phyloP scores from a whole-genome alignment of 2,329 filamentous ascomycete genomes.

The Aspergillus sojae region DNA sequence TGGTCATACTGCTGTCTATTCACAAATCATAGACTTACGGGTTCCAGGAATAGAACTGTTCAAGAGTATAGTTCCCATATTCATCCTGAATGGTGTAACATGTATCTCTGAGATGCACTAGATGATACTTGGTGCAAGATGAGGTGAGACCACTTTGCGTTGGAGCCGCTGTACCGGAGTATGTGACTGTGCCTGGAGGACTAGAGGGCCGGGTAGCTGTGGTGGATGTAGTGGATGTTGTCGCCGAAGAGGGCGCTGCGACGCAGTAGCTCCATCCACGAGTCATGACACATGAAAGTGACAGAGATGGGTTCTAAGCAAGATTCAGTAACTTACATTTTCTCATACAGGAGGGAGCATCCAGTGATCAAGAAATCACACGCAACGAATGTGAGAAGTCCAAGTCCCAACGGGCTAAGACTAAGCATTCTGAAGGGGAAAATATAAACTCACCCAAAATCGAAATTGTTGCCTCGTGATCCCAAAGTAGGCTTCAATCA shows the following conservation, averaged over 20 bases:
- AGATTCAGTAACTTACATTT: neutral
- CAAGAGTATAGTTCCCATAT: constrained; percentile 2
- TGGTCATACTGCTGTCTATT: neutral
- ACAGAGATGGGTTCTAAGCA: constrained; percentile 13
- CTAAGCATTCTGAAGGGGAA: neutral
- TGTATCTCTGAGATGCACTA: constrained; percentile 1
- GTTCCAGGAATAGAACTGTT: constrained; percentile 10
- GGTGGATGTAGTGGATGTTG: constrained; percentile 1
- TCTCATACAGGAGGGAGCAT: neutral
- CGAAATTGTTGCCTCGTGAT: constrained; percentile 8
- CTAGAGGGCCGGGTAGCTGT: neutral
- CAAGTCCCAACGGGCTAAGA: neutral
- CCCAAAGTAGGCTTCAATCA: constrained; percentile 10
- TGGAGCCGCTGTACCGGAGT: neutral
- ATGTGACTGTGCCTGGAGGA: neutral
- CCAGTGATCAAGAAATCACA: neutral
- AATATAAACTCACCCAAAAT: neutral
- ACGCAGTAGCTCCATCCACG: constrained; percentile 16
- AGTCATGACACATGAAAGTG: neutral
- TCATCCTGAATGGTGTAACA: constrained; percentile 3
- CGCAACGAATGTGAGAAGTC: neutral
- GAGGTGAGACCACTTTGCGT: constrained; percentile 1
- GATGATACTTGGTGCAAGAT: constrained; percentile 6
- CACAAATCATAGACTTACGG: neutral
- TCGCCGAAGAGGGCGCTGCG: neutral